These are phyloP conservation scores for Knoxdaviesia capensis DNA, from an alignment of 2,329 filamentous ascomycete species.

Conservation along the genomic window DNA sequence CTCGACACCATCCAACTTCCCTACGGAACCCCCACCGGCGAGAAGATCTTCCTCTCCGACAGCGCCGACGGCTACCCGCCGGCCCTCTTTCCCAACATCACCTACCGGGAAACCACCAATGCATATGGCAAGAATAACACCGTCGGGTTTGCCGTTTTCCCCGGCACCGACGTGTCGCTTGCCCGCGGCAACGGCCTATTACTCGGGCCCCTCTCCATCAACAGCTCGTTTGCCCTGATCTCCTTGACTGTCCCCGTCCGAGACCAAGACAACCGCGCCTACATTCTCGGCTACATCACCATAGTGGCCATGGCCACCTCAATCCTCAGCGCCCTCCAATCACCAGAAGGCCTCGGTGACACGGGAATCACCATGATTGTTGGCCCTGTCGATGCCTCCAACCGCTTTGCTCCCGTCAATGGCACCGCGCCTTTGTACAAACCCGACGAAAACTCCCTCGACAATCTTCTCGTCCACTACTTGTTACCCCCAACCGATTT, in stretches of 20 bases:
- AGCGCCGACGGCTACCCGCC: constrained; percentile 46
- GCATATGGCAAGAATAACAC: constrained; percentile 21
- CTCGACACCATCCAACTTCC: constrained; percentile 38
- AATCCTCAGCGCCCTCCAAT: constrained; percentile 39
- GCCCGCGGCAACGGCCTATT: constrained; percentile 39
- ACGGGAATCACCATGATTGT: constrained; percentile 53
- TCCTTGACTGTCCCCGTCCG: constrained; percentile 68
- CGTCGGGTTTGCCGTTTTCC: constrained; percentile 26
- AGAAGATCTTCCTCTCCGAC: constrained; percentile 39
- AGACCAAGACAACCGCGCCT: constrained; percentile 36
- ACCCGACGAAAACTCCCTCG: constrained; percentile 13
- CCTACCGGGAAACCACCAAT: constrained; percentile 29
- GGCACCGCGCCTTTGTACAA: background rate
- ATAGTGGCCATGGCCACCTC: constrained; percentile 49
- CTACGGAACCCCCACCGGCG: constrained; percentile 35
- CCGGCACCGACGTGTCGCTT: constrained; percentile 28
- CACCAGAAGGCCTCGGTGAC: constrained; percentile 47
- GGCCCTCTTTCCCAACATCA: constrained; percentile 59
- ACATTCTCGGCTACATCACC: constrained; percentile 69
- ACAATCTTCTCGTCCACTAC: constrained; percentile 30
- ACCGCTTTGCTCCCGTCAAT: constrained; percentile 36
- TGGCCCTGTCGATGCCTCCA: constrained; percentile 45
- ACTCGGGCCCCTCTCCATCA: constrained; percentile 55
- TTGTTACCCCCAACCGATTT: constrained; percentile 33
- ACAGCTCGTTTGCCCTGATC: constrained; percentile 52